Base-by-base conservation (phyloP, 2,329 filamentous ascomycete species). In the Raffaelea deltoideospora region DNA sequence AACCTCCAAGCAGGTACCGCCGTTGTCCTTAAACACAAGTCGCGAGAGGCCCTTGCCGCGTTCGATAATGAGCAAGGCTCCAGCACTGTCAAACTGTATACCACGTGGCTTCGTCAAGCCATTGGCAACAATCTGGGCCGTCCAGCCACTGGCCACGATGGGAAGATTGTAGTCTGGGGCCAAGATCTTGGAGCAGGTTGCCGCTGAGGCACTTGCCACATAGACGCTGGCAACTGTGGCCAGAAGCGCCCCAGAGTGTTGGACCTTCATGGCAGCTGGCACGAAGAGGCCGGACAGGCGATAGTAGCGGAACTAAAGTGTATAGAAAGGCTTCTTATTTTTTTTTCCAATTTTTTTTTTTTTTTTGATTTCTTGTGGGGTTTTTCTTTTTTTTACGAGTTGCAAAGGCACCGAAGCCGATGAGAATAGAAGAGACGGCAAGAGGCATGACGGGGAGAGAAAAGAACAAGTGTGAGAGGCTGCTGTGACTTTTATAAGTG, bases 11-110 rank as follows among this genome's bases (percentile, higher is more conserved):
- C 64, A 67, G 3, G 57, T 62, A 7, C 49, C 53, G 22, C 59
- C 58, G 28, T 57, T 48, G 39, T 66, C 63, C 6, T 56, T 51
- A 28, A 68, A 51, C 3, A 48, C 49, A 22, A 67, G 41, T 11
- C 56, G 59, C 19, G 55, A 48, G 15, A 69, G 49, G 2, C 66
- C 65, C 13, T 53, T 53, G 18, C 60, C 58, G 11, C 55, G 52
- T 35, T 67, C 59, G 29, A 68, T 49, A 14, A 69, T 56, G 3
- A 71, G 51, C 13, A 71, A 51, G 4, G 54, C 59, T 5, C 64
- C 64, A 24, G 53, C 50, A 5, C 41, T 45, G 42, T 71, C 67
- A 38, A 69, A 62, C 5, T 58, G 47, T 34, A 70, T 55, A 33
- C 58, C 53, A 11, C 66, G 57, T 2, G 66, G 66, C 10, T 50